These are phyloP conservation scores for Ophiocordyceps camponoti-floridani DNA, from an alignment of 2,329 filamentous ascomycete genomes.

Conservation along the genomic window DNA sequence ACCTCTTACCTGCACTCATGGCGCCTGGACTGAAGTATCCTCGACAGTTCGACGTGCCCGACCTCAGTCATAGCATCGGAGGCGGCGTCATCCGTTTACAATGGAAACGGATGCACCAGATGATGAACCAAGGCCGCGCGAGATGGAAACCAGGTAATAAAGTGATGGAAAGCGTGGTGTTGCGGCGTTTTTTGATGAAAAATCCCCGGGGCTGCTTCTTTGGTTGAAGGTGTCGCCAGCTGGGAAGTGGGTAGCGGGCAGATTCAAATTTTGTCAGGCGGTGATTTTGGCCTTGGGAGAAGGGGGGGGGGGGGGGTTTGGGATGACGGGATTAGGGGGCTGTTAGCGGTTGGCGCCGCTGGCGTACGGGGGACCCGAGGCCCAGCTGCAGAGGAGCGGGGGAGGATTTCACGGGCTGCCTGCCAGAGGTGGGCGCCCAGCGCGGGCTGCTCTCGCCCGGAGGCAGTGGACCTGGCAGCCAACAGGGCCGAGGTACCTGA, in stretches of 20 bases:
- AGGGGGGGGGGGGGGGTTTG: slow-evolving; percentile 2
- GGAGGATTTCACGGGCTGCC: neutral
- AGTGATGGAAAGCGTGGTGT: slow-evolving; percentile 14
- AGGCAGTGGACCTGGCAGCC: neutral
- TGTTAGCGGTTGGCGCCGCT: slow-evolving; percentile 2
- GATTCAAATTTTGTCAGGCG: slow-evolving; percentile 15
- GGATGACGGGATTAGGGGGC: neutral
- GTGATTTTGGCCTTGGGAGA: slow-evolving; percentile 4
- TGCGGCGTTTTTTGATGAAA: slow-evolving; percentile 12
- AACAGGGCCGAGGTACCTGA: no score
- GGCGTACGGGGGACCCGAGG: neutral
- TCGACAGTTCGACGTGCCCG: slow-evolving; percentile 45
- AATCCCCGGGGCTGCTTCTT: slow-evolving; percentile 7
- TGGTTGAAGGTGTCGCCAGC: slow-evolving; percentile 11
- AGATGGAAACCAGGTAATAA: slow-evolving; percentile 11
- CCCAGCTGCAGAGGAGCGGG: neutral
- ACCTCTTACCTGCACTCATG: slow-evolving; percentile 40
- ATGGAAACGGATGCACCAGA: slow-evolving; percentile 36
- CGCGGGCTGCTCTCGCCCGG: neutral
- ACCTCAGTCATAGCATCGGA: slow-evolving; percentile 56
- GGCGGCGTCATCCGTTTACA: slow-evolving; percentile 52
- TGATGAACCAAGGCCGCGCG: slow-evolving; percentile 7
- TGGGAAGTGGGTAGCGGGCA: slow-evolving; percentile 6
- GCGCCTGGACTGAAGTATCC: slow-evolving; percentile 47
- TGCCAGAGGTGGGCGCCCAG: neutral